Evolutionary conservation across 805 yeast species (phyloP), one percentile per base, ranked within the genome.

Genomic region (Metschnikowia continentalis): DNA sequence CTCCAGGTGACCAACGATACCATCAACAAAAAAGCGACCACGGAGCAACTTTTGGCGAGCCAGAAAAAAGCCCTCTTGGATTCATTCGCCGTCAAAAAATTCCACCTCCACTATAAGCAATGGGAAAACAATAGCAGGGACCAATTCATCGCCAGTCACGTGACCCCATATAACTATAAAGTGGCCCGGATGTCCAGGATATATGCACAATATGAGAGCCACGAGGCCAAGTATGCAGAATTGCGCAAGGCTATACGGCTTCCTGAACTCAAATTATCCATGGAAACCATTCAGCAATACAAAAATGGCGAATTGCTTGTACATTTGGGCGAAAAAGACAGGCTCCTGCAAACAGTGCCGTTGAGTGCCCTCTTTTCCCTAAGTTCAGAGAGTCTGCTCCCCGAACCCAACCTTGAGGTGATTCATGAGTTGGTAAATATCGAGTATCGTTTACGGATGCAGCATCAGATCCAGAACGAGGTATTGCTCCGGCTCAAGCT

Each of bases 391-490:
- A 53, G 60, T 5, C 47, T 38, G 3, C 60, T 65, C 14, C 69
- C 72, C 3, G 50, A 60, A 30, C 70, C 73, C 7, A 67, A 63
- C 19, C 64, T 57, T 40, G 60, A 58, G 3, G 62, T 54, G 15
- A 67, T 74, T 55, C 62, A 63, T 33, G 52, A 57, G 35, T 58
- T 74, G 23, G 57, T 72, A 3, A 66, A 69, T 45, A 58, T 67
- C 13, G 78, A 74, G 51, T 68, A 59, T 48, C 52, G 67, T 35
- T 55, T 66, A 41, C 62, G 76, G 23, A 56, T 70, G 49, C 57
- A 65, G 49, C 54, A 62, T 48, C 64, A 69, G 57, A 60, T 73
- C 43, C 67, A 69, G 49, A 64, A 69, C 53, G 77, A 72, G 50
- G 58, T 71, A 2, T 59, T 72, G 47, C 59, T 61, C 13, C 59